Evolutionary conservation across 1,284 basidiomycete species (phyloP), one percentile per base, ranked within the genome.

Genomic region (Sanghuangporus sanghuang): DNA sequence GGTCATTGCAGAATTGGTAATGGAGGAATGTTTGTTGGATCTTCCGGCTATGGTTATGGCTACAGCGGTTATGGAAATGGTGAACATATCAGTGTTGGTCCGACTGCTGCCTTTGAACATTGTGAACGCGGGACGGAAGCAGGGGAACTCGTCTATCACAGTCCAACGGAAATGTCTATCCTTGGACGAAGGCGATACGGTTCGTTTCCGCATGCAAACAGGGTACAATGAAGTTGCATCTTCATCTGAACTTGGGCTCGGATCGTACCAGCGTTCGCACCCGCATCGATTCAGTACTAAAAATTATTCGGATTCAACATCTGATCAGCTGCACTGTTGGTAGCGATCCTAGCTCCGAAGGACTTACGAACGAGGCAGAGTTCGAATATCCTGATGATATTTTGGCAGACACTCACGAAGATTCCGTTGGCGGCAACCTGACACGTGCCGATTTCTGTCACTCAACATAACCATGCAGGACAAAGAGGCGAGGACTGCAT

Each of bases 301-400:
- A n/a, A 14, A 46, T 56, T 62, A 56, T 53, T 53, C 50, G 8
- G 6, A 27, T 16, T 12, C 9, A 16, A 8, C 14, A 16, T 36
- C 9, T 16, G 6, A 35, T 16, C 32, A 6, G 6, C 18, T 27
- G 27, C 66, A 23, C 23, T 23, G 23, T 23, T 23, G 23, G 23
- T 23, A 52, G 72, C 23, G 71, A 67, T 55, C 61, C 59, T 68
- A 73, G 72, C 63, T 74, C 72, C 63, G 73, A 73, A 16, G 75
- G 77, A 42, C 71, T 71, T 27, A 77, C 78, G 50, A 76, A 82
- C 57, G 82, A 80, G 65, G 84, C 85, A 63, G 81, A 81, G 5
- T 83, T 82, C 66, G 86, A 89, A 69, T 85, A 87, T 72, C 86
- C 86, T 70, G 82, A 77, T 36, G 32, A n/a, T 14, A 38, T 52